A percentile compares a stretch with the other conserved stretches of the same genome.
phyloP scores from a whole-genome alignment of 345 rosid genomes.

The Psidium guajava region DNA sequence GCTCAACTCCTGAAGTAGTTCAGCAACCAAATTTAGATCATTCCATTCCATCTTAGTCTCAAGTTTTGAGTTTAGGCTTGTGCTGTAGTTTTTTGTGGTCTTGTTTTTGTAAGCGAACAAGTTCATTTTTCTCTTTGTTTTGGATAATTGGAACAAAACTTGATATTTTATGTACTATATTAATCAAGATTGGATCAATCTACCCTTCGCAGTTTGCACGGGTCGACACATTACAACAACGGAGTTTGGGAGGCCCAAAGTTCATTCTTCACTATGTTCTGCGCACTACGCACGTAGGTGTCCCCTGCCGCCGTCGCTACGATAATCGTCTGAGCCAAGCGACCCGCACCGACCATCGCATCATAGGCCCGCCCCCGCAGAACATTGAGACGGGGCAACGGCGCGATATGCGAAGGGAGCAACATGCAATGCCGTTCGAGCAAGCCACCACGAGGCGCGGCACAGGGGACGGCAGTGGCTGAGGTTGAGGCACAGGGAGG shows the following conservation, averaged over 20 bases:
- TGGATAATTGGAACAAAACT: neutral
- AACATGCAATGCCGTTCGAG: neutral
- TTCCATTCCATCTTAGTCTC: neutral
- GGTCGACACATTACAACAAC: neutral
- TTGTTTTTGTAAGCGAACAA: neutral
- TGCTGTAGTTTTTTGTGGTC: neutral
- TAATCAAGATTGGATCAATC: neutral
- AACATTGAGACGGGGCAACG: neutral
- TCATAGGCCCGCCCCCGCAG: neutral
- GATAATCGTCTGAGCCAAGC: too few relatives aligned
- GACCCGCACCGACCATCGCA: neutral
- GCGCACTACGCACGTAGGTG: neutral
- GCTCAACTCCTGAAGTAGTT: too few relatives aligned
- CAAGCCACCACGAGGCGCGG: neutral
- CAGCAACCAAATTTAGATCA: neutral
- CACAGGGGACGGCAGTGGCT: neutral
- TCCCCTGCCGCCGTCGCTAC: neutral
- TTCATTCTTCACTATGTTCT: neutral
- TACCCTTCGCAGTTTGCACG: neutral
- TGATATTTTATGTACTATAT: neutral
- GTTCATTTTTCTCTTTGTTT: neutral
- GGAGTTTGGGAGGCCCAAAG: neutral
- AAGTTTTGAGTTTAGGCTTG: neutral
- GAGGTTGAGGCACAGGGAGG: neutral
- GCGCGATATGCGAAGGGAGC: neutral